Conservation (phyloP, 164 flowering plant genomes). For the Hamamelis virginiana region DNA sequence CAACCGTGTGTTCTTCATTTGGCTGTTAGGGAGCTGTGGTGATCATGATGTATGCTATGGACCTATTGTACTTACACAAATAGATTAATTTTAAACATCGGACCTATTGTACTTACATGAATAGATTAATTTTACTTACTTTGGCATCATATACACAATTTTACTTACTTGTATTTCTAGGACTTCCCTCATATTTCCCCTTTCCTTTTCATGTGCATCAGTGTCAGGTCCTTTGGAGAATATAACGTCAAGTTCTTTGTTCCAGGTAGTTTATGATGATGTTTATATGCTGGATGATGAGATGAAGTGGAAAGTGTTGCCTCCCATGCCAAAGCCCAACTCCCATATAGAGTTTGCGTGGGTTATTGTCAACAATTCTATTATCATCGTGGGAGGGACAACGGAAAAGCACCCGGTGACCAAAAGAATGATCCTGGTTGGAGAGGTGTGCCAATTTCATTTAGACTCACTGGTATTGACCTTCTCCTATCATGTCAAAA, state of each 20-base stretch:
- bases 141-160: no score
- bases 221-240: not conserved
- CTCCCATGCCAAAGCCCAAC: conserved; percentile 91
- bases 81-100: not conserved
- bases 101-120: not conserved
- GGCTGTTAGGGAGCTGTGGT: not conserved
- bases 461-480: conserved; percentile 58
- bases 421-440: conserved; percentile 75
- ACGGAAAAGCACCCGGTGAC: conserved; percentile 90
- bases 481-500: not conserved
- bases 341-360: conserved; percentile 95
- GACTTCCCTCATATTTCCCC: no score
- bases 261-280: conserved; percentile 72
- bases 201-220: no score
- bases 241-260: conserved; percentile 4
- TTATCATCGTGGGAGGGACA: conserved; percentile 79
- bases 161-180: no score
- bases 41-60: not conserved
- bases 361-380: conserved; percentile 76
- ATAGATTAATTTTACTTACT: not conserved
- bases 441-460: conserved; percentile 75
- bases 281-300: conserved; percentile 86
- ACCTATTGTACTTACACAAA: not conserved
- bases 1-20: not conserved
- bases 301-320: conserved; percentile 76